Evolutionary conservation across 2,329 filamentous ascomycete genomes (phyloP), one percentile per base, ranked within the genome.

Genomic region (Chrysoporthe cubensis): DNA sequence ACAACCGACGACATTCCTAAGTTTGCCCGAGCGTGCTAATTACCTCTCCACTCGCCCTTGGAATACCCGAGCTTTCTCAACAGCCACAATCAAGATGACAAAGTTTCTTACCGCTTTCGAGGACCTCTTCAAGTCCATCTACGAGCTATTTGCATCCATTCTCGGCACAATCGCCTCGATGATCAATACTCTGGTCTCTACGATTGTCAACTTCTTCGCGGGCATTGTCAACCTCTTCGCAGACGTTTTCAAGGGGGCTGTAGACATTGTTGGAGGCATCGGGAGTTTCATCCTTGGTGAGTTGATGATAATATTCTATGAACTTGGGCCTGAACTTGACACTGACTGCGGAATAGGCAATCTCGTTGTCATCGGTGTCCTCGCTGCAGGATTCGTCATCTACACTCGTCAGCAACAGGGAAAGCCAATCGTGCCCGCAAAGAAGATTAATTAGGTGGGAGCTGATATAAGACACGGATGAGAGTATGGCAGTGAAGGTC

Each of bases 61-160:
- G 26, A 32, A n/a, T 18, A 34, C 3, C 34, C 34, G 16, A 58
- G 34, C 34, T 16, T 58, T 13, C 37, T 14, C 40, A 56, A 42
- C 40, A 26, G 32, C 26, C 44, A 14, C 34, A 61, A 26, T 67
- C 67, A 71, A 64, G 13, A 73, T 74, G 68, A 72, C 72, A 5
- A 67, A 71, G 63, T 68, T 81, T 73, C 75, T 75, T 32, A 71
- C 73, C 57, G 80, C 79, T 42, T 69, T 82, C 63, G 72, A 73
- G 57, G 77, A 80, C 71, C 74, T 81, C 61, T 73, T 81, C 73
- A 79, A 76, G 71, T 81, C 78, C 73, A 74, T 82, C 72, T 80
- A 78, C 68, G 80, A 82, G 74, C 78, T 82, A 42, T 68, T 81
- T 50, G 72, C 76, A 44, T 80, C 79, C 5, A 68, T 82, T 61